These are phyloP conservation scores for Casuarina equisetifolia DNA, from an alignment of 306 rosid genomes.

Conservation along the genomic window DNA sequence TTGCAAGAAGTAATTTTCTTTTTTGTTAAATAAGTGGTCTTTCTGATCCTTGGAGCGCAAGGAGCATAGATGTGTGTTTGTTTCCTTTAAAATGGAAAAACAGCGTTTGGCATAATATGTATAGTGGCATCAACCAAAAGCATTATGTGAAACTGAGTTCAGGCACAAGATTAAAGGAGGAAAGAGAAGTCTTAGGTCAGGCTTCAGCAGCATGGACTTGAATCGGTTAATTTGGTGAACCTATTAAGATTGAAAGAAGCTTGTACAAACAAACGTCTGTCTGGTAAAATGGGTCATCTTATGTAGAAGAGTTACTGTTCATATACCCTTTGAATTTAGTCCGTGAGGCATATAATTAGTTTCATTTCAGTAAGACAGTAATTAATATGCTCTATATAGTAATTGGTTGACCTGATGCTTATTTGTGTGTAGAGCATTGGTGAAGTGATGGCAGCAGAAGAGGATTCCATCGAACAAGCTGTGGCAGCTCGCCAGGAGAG, in stretches of 20 bases:
- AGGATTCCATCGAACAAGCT: slow-evolving; percentile 63
- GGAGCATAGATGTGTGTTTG: too few species aligned
- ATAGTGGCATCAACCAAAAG: not conserved
- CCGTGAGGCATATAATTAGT: too few species aligned
- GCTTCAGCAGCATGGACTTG: not conserved
- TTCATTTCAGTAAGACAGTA: not conserved
- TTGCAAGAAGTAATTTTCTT: too few species aligned
- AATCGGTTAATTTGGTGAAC: not conserved
- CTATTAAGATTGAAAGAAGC: not conserved
- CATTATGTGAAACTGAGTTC: not conserved
- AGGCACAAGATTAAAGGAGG: not conserved
- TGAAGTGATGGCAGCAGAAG: slow-evolving; percentile 54
- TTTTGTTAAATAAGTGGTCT: too few species aligned
- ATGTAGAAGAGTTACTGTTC: not conserved
- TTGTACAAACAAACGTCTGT: not conserved
- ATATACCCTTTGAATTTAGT: not conserved
- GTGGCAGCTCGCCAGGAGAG: slow-evolving; percentile 79
- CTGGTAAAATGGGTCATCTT: not conserved
- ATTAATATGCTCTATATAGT: not conserved
- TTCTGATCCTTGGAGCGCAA: not conserved
- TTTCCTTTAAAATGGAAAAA: too few species aligned
- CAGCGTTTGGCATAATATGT: not conserved
- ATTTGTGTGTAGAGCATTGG: not conserved
- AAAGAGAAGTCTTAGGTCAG: not conserved
- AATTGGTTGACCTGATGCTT: not conserved